These are phyloP conservation scores for Trichophaea hybrida DNA, from an alignment of 2,329 filamentous ascomycete genomes.

Conservation along the genomic window DNA sequence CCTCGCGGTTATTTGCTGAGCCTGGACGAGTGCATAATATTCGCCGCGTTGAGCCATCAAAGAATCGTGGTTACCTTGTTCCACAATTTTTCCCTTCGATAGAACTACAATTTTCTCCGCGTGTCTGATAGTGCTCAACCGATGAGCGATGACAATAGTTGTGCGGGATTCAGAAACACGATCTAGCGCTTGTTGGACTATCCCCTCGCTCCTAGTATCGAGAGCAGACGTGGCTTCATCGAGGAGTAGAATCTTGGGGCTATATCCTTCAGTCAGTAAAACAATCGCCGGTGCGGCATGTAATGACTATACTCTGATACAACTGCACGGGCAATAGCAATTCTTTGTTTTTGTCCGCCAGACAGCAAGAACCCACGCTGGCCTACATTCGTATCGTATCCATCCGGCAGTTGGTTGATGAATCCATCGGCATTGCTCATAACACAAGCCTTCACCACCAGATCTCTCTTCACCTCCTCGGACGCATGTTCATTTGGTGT, in stretches of 20 bases:
- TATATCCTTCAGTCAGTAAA: slow-evolving; percentile 56
- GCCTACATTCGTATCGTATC: slow-evolving; percentile 73
- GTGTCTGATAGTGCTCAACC: slow-evolving; percentile 13
- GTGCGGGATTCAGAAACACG: slow-evolving; percentile 62
- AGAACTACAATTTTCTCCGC: slow-evolving; percentile 19
- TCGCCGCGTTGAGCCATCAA: slow-evolving; percentile 26
- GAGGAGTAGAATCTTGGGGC: slow-evolving; percentile 63
- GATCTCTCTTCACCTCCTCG: slow-evolving; percentile 64
- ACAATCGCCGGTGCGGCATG: background rate
- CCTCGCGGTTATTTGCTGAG: slow-evolving; percentile 33
- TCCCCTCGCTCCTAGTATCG: slow-evolving; percentile 61
- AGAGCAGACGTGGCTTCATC: slow-evolving; percentile 52
- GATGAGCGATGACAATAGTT: slow-evolving; percentile 84
- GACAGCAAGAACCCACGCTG: slow-evolving; percentile 73
- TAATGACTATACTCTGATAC: slow-evolving; percentile 13
- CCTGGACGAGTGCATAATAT: slow-evolving; percentile 27
- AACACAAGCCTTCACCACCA: slow-evolving; percentile 62
- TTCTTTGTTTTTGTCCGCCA: slow-evolving; percentile 86
- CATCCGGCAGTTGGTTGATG: slow-evolving; percentile 38
- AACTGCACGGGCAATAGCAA: slow-evolving; percentile 66
- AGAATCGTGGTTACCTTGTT: slow-evolving; percentile 28
- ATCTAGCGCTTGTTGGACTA: slow-evolving; percentile 69
- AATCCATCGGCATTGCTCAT: slow-evolving; percentile 22
- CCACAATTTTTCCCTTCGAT: slow-evolving; percentile 11
- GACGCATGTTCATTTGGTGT: slow-evolving; percentile 56